Evolutionary conservation across 83 land plant genomes (phyloP), one percentile per base, ranked within the genome.

Genomic region (Thuja plicata): DNA sequence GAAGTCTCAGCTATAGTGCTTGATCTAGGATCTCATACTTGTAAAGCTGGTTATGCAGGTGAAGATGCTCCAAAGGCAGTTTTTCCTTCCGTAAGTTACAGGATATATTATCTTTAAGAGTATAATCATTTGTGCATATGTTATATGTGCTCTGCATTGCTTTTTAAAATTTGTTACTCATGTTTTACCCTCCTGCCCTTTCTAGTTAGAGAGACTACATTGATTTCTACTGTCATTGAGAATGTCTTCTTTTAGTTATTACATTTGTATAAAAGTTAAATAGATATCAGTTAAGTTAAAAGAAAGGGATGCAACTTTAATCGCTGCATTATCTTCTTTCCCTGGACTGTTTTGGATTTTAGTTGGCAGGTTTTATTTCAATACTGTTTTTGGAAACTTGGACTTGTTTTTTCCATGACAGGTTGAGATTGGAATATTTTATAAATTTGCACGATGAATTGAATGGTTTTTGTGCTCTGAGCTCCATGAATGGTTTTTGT

Each of bases 41-140:
- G 99, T 91, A 98, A 98, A 87, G 99, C 97, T 84, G 99, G 99
- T 10, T 98, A 98, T 85, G 99, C 99, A 62, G 99, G 99, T 8
- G 99, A 98, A 91, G 97, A 98, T 97, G 97, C 96, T 71, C 99
- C 99, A 70, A 98, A 98, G 89, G 96, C 95, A 19, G 99, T 97
- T 16, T 95, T 98, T 81, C 99, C 99, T 71, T 97, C 99, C 17
- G 97, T 96, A 90, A 92, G 96, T 89, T 62, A 6, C 48, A 17
- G 37, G 15, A n/a, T 32, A 46, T 8, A 30, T 46, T 13, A 41
- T n/a, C 52, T 45, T 83, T 83, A 46, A 30, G 17, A 15, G 19
- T 54, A 15, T 54, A 16, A 54, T 17, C 19, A 54, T 16, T 30
- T 48, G 34, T 48, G 86, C 37, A 48, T 32, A 84, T 30, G 86